Evolutionary conservation across 164 flowering plant genomes (phyloP).

Genomic region (Umbellularia californica): DNA sequence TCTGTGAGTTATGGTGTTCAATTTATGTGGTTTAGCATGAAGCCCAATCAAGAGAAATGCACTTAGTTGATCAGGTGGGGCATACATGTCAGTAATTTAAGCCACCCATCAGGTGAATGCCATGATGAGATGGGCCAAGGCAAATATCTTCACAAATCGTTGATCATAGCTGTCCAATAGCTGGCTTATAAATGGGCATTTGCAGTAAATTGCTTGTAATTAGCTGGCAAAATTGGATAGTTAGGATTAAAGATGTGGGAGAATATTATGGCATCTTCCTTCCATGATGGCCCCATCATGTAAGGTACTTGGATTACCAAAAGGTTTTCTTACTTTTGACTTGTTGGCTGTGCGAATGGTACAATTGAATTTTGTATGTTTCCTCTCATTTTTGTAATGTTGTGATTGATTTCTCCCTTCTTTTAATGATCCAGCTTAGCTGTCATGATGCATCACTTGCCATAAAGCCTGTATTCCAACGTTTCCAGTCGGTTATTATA

Average conservation of each 20-base stretch:
- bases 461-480: slow-evolving; percentile 93
- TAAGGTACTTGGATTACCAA: neutral
- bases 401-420: slow-evolving; percentile 1
- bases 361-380: neutral
- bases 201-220: neutral
- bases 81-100: neutral
- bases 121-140: neutral
- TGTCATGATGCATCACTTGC: slow-evolving; percentile 99
- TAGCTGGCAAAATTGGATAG: neutral
- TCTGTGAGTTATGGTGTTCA: neutral
- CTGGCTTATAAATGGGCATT: neutral
- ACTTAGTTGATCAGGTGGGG: neutral
- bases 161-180: neutral
- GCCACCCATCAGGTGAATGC: neutral
- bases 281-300: neutral
- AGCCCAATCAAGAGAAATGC: neutral
- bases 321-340: neutral
- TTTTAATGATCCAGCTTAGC: slow-evolving; percentile 57
- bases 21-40: neutral
- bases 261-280: neutral
- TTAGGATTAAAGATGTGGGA: neutral
- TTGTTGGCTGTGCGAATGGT: neutral
- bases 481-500: slow-evolving; percentile 94
- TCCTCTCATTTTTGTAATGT: neutral
- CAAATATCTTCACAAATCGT: neutral